Evolutionary conservation across 2,329 filamentous ascomycete species (phyloP).

Genomic region (Akanthomyces uredinophilus): DNA sequence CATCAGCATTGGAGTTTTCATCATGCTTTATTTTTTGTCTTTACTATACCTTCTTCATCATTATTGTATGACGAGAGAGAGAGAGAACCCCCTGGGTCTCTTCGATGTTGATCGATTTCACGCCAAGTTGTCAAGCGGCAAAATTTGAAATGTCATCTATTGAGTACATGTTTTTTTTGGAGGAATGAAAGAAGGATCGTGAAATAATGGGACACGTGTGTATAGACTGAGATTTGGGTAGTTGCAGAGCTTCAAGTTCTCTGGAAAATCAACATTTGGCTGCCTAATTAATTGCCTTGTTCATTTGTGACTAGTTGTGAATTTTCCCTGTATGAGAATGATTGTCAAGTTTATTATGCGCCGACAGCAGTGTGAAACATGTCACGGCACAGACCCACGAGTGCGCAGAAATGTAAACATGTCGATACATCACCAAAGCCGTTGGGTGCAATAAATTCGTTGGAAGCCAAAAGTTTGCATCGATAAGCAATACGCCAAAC

Average conservation of each 20-base stretch:
- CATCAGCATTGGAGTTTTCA: constrained; percentile 12
- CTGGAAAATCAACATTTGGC: background rate
- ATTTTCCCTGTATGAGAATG: background rate
- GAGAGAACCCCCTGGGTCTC: background rate
- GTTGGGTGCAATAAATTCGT: background rate
- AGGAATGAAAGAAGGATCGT: background rate
- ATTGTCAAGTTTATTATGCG: no score
- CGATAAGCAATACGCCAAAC: background rate
- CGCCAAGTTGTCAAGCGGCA: background rate
- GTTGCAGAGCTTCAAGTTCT: background rate
- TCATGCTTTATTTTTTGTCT: background rate
- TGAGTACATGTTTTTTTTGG: background rate
- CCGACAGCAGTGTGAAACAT: no score
- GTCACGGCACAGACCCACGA: background rate
- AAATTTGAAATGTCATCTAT: background rate
- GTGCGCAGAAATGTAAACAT: background rate
- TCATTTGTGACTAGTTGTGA: background rate
- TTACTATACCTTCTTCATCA: background rate
- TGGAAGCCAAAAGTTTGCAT: background rate
- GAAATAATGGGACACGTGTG: constrained; percentile 1
- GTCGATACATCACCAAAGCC: background rate
- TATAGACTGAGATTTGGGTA: background rate
- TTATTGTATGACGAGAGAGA: background rate
- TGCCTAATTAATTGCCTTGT: background rate
- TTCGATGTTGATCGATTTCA: background rate